Evolutionary conservation across 2,329 filamentous ascomycete species (phyloP).

Genomic region (Hypoxylon sp.): DNA sequence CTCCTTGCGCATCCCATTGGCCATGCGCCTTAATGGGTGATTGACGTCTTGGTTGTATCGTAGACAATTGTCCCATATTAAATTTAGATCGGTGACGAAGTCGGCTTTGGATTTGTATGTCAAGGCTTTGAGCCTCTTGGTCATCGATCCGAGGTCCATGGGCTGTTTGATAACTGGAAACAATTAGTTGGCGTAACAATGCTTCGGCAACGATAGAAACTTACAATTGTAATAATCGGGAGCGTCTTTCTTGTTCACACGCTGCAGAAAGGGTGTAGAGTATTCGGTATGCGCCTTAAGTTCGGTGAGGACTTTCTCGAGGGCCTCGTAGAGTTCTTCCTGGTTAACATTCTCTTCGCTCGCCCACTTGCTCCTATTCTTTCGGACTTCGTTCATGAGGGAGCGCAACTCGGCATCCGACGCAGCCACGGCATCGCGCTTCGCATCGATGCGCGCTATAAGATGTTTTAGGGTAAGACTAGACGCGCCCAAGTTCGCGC

Average conservation of each 20-base stretch:
- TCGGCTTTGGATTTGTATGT: constrained; percentile 90
- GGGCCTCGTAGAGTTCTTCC: constrained; percentile 95
- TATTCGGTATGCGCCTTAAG: constrained; percentile 98
- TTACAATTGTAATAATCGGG: constrained; percentile 93
- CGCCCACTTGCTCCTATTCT: constrained; percentile 98
- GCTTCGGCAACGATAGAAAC: constrained; percentile 45
- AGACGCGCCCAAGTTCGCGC: constrained; percentile 92
- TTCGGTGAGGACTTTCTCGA: constrained; percentile 96
- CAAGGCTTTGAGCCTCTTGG: constrained; percentile 89
- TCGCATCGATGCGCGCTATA: constrained; percentile 93
- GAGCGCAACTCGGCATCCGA: constrained; percentile 92
- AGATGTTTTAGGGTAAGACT: constrained; percentile 96
- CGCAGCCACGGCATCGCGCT: constrained; percentile 87
- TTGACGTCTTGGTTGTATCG: constrained; percentile 92
- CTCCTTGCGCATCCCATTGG: constrained; percentile 95
- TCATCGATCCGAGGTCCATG: constrained; percentile 98
- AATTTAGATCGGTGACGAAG: constrained; percentile 89
- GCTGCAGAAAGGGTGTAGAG: constrained; percentile 91
- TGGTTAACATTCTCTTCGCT: constrained; percentile 97
- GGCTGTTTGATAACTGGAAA: constrained; percentile 88
- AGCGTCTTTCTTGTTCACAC: constrained; percentile 96
- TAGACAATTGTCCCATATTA: constrained; percentile 97
- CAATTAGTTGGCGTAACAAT: constrained; percentile 24
- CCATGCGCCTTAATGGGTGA: constrained; percentile 89
- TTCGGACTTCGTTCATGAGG: constrained; percentile 95